Evolutionary conservation across 306 rosid species (phyloP), one percentile per base, ranked within the genome.

Genomic region (Dryas drummondii): DNA sequence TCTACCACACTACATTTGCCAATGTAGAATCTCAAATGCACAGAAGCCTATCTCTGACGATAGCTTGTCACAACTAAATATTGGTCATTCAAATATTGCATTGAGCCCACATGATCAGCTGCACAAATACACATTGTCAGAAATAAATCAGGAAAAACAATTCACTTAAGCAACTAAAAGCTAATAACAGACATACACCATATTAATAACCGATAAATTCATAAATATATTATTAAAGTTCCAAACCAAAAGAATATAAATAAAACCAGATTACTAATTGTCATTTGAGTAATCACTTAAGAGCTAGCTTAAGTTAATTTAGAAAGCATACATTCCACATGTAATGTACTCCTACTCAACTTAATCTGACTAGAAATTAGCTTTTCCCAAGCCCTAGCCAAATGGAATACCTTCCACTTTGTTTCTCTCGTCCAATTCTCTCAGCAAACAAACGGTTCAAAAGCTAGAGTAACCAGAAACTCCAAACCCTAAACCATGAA

Each of bases 1-100:
- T 76, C 84, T 72, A 75, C 72, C 69, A 71, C 80, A 46, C 84
- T 78, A 83, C 90, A 90, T 90, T 82, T 63, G 51, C 82, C 81
- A 75, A 78, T 48, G 67, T 49, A 70, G 13, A 71, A 62, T 68
- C 32, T 62, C 41, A 65, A 76, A 52, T 50, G 44, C 56, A 16
- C 15, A 4, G 16, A 50, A 65, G 47, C 17, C 41, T 16, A 27
- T 49, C 59, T 57, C 57, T 10, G 61, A n/a, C 40, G 7, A 53
- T 8, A 66, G 48, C 74, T 17, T 52, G 57, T 54, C 4, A 58
- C 4, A 15, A 49, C 61, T 46, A 59, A 26, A 56, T 11, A 4
- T 56, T 66, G 26, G 48, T 10, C 50, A 69, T 77, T 27, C 14
- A 27, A 78, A 70, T 2, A 70, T 59, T 57, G 26, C 64, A 54